A percentile compares a stretch with the other conserved stretches of the same genome.
phyloP scores from a whole-genome alignment of 2,329 filamentous ascomycete species.

The Plectosphaerella sp. region DNA sequence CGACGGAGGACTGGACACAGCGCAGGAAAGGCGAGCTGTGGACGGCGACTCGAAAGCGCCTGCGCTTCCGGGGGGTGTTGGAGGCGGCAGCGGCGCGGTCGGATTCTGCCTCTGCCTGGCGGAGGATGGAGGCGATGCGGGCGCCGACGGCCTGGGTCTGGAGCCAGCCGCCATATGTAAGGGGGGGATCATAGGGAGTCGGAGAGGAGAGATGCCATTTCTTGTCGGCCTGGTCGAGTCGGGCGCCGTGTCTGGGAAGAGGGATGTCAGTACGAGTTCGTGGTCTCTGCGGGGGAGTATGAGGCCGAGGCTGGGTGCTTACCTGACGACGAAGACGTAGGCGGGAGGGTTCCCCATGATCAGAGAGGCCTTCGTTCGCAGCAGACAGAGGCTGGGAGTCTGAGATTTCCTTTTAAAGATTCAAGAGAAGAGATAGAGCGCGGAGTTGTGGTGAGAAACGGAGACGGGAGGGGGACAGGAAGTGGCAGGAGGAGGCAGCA shows the following conservation, averaged over 20 bases:
- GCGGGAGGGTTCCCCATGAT: slow-evolving; percentile 37
- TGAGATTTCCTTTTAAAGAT: too few species aligned
- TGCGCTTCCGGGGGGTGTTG: slow-evolving; percentile 36
- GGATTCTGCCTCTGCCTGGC: slow-evolving; percentile 43
- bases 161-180: slow-evolving; percentile 91
- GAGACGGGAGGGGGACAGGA: background rate
- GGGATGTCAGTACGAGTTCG: background rate
- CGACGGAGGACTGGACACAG: slow-evolving; percentile 88
- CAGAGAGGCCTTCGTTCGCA: background rate
- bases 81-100: slow-evolving; percentile 23
- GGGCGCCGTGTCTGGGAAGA: slow-evolving; percentile 73
- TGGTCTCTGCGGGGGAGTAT: background rate
- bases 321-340: slow-evolving; percentile 41
- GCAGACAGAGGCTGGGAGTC: too few species aligned
- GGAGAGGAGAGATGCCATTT: slow-evolving; percentile 92
- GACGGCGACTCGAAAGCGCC: slow-evolving; percentile 73
- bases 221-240: slow-evolving; percentile 90
- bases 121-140: slow-evolving; percentile 72
- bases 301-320: slow-evolving; percentile 8
- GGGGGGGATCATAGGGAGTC: slow-evolving; percentile 89
- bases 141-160: slow-evolving; percentile 79
- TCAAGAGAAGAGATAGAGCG: too few species aligned
- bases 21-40: slow-evolving; percentile 92
- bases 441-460: background rate
- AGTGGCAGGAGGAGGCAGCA: background rate